Percentiles rank a stretch among this genome's conserved stretches.
Conservation (phyloP, 176 grass and related monocot genomes). For the Carex parvula region DNA sequence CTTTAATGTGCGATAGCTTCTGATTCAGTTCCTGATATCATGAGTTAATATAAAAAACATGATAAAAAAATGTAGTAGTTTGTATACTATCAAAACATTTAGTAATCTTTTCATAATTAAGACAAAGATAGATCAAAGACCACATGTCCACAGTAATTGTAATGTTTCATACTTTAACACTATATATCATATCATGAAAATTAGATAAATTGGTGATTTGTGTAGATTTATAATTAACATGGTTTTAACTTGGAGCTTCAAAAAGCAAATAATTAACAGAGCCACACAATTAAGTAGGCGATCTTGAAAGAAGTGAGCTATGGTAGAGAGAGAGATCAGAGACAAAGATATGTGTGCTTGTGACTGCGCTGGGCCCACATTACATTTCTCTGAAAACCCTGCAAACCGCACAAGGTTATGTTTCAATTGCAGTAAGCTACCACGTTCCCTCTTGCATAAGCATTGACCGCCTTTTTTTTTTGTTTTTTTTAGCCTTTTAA, state of each 20-base stretch:
- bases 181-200: background rate
- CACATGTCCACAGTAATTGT: background rate
- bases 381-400: constrained; percentile 18
- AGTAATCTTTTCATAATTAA: background rate
- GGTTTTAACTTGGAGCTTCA: too few relatives aligned
- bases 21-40: too few relatives aligned
- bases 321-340: background rate
- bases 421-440: constrained; percentile 7
- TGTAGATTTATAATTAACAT: background rate
- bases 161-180: background rate
- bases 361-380: constrained; percentile 14
- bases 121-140: background rate
- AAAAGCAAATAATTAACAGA: background rate
- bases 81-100: background rate
- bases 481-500: background rate
- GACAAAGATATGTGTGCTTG: constrained; percentile 27
- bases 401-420: constrained; percentile 24
- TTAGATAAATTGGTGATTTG: background rate
- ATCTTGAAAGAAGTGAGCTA: background rate
- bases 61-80: background rate
- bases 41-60: too few relatives aligned
- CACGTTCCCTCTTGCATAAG: background rate
- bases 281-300: background rate
- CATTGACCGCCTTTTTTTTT: background rate
- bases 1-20: too few relatives aligned